phyloP scores from a whole-genome alignment of 345 rosid species.

The Xanthoceras sorbifolium region DNA sequence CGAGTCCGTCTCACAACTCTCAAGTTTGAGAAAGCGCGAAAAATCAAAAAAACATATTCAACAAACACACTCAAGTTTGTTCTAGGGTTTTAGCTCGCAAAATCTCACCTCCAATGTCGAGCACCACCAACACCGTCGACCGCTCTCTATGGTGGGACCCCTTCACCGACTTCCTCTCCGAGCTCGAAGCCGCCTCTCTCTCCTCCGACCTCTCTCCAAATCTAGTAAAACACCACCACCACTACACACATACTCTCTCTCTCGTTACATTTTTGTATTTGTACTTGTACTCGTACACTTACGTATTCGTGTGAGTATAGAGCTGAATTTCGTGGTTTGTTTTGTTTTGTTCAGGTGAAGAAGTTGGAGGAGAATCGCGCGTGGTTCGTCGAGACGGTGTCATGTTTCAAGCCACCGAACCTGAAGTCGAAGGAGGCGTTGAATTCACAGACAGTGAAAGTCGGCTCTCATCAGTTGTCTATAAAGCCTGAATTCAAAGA shows the following conservation, averaged over 20 bases:
- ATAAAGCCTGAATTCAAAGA: conserved; percentile 63
- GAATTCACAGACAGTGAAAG: conserved; percentile 50
- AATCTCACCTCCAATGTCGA: conserved; percentile 49
- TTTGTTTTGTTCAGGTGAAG: conserved; percentile 49
- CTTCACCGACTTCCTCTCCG: conserved; percentile 61
- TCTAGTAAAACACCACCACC: conserved; percentile 38
- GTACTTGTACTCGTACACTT: background rate
- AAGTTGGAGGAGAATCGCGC: conserved; percentile 66
- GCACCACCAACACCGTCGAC: conserved; percentile 54
- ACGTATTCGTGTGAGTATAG: background rate
- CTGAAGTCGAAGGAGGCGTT: conserved; percentile 73
- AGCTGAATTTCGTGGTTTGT: background rate
- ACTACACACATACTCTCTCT: background rate
- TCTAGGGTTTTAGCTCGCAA: conserved; percentile 47
- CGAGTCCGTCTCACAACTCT: no score
- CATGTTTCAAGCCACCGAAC: conserved; percentile 62
- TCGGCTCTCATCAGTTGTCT: conserved; percentile 59
- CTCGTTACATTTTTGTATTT: background rate
- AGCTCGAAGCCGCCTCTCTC: conserved; percentile 62
- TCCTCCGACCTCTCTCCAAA: conserved; percentile 56
- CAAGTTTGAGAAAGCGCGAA: conserved; percentile 20
- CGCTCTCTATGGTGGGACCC: conserved; percentile 84
- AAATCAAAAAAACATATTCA: background rate
- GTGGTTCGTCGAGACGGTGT: conserved; percentile 68
- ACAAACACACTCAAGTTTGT: background rate